Evolutionary conservation across 345 rosid species (phyloP).

Genomic region (Euphorbia peplus): DNA sequence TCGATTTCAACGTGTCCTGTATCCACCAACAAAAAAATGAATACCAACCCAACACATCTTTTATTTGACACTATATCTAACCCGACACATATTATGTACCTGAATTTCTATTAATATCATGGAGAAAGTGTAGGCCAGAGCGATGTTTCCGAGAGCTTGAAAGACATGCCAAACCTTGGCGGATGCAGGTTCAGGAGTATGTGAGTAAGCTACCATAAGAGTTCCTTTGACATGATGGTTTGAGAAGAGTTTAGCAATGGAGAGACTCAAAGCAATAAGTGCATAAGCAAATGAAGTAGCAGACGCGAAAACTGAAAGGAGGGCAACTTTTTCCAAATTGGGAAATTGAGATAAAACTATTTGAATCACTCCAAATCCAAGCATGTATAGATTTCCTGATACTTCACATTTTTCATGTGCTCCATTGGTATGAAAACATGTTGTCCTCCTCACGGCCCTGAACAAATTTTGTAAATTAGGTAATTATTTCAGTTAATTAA

Average conservation of each 20-base stretch:
- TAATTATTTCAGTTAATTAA: too few relatives aligned
- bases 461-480: background rate
- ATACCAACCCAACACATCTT: background rate
- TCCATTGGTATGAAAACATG: conserved; percentile 28
- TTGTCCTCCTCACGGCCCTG: conserved; percentile 31
- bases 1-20: conserved; percentile 40
- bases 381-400: conserved; percentile 26
- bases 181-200: background rate
- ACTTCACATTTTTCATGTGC: conserved; percentile 18
- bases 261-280: conserved; percentile 15
- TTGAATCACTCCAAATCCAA: conserved; percentile 30
- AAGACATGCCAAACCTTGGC: conserved; percentile 45
- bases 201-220: conserved; percentile 1
- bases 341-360: conserved; percentile 49
- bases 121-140: conserved; percentile 46
- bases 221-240: conserved; percentile 18
- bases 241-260: conserved; percentile 7
- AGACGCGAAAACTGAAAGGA: conserved; percentile 25
- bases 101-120: conserved; percentile 28
- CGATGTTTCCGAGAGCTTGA: conserved; percentile 51
- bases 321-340: conserved; percentile 28
- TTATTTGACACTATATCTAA: too few relatives aligned
- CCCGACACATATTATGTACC: conserved; percentile 6
- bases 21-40: background rate
- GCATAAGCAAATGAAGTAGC: conserved; percentile 25